Base-by-base conservation (phyloP, 2,329 filamentous ascomycete species). In the Juglanconis sp. region DNA sequence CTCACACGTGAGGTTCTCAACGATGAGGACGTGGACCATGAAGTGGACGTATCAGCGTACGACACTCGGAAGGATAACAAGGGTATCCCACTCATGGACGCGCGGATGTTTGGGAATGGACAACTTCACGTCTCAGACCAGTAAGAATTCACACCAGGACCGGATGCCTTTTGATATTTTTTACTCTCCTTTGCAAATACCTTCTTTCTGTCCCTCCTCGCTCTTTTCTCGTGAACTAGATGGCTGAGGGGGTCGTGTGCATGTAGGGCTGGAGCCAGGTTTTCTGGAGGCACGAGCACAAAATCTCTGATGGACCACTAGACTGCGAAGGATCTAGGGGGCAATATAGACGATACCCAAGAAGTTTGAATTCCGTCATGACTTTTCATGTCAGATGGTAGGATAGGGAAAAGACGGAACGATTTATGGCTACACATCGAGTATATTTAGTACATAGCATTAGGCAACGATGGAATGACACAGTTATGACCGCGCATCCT, bases 1-100 rank as follows among this genome's bases (percentile, higher is more conserved):
- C 80, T 95, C 65, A 88, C 85, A 24, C 81, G 90, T 64, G 88
- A 90, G 65, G 81, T 89, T 24, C 60, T 75, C 24, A 77, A 72
- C 54, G 69, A 70, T 35, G 63, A 61, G 7, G 51, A 54, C 9
- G 61, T 56, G 40, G 51, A 54, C 32, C 31, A 57, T 17, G 64
- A 65, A 17, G 55, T 34, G 24, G 65, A 68, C 49, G 47, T 54
- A 36, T 49, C 59, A 35, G 47, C 57, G 13, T 63, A 53, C 35
- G 60, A 60, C 46, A 50, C 49, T 71, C 77, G 8, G 78, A 81
- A 17, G 76, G 72, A 63, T 68, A 81, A 81, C 72, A 77, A 80
- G 68, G 77, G 73, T 68, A 79, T 80, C 46, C 79, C 79, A 1
- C 68, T 81, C 61, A 77, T 79, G 66, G 77, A 80, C 62, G 71